Conservation (phyloP, 2,329 filamentous ascomycete species). For the Talaromyces sp. region DNA sequence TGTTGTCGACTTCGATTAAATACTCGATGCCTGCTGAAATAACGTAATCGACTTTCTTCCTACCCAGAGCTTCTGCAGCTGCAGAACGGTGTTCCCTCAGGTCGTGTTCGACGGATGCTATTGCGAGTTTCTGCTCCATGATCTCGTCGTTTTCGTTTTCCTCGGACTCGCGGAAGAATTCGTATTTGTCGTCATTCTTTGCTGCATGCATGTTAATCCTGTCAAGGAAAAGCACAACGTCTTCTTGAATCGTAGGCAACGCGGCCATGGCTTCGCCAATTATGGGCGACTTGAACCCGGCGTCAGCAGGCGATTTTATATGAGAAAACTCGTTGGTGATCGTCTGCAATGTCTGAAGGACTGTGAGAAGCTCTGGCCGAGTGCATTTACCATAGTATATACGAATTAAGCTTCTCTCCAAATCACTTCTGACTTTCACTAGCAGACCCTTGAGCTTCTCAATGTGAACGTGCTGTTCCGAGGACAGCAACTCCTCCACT, state of each 20-base stretch:
- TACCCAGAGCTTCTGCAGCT: constrained; percentile 67
- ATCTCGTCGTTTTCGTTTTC: constrained; percentile 92
- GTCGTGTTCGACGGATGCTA: constrained; percentile 86
- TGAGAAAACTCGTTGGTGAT: constrained; percentile 72
- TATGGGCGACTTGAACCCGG: constrained; percentile 66
- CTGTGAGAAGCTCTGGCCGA: constrained; percentile 76
- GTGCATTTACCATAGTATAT: constrained; percentile 96
- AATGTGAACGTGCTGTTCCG: constrained; percentile 60
- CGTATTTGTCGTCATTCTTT: constrained; percentile 83
- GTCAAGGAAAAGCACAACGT: constrained; percentile 70
- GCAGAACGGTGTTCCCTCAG: constrained; percentile 69
- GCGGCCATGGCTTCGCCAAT: constrained; percentile 67
- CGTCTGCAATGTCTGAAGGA: constrained; percentile 78
- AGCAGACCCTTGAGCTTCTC: constrained; percentile 72
- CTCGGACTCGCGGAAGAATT: constrained; percentile 80
- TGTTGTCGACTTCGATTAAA: constrained; percentile 85
- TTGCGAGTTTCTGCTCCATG: constrained; percentile 80
- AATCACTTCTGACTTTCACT: constrained; percentile 66
- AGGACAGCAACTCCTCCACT: constrained; percentile 76
- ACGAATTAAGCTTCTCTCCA: constrained; percentile 87
- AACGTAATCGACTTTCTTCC: constrained; percentile 69
- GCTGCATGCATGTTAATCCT: constrained; percentile 82
- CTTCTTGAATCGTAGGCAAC: constrained; percentile 69
- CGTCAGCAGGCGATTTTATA: constrained; percentile 59
- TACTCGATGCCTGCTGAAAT: constrained; percentile 91